These are phyloP conservation scores for Fraxinus albicans DNA, from an alignment of 305 asterid genomes.

Conservation along the genomic window DNA sequence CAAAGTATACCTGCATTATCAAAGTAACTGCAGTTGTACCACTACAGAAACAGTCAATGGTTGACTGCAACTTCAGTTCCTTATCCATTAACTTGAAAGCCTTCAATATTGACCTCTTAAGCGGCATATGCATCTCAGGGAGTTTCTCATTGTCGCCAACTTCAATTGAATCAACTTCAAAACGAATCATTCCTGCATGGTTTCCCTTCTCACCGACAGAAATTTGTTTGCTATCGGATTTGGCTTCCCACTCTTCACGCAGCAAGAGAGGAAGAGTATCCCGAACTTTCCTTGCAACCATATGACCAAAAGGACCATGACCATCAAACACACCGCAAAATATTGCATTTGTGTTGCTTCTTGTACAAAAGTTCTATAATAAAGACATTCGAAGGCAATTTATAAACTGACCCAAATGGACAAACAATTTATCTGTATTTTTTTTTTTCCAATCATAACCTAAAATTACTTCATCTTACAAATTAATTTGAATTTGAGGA, in stretches of 20 bases:
- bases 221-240: constrained; percentile 24
- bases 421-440: constrained; percentile 1
- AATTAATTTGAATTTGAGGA: background rate
- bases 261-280: constrained; percentile 51
- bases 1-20: constrained; percentile 36
- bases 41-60: constrained; percentile 51
- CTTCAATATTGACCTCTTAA: constrained; percentile 40
- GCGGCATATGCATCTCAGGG: constrained; percentile 40
- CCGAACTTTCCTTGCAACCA: constrained; percentile 64
- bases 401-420: constrained; percentile 34
- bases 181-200: constrained; percentile 21
- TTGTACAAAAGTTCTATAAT: constrained; percentile 43
- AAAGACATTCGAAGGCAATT: constrained; percentile 39
- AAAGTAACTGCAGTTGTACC: constrained; percentile 49
- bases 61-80: constrained; percentile 43
- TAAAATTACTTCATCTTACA: background rate
- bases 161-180: constrained; percentile 37
- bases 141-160: constrained; percentile 34
- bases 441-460: background rate
- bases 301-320: constrained; percentile 59
- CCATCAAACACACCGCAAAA: constrained; percentile 67
- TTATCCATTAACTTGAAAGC: constrained; percentile 50
- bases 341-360: constrained; percentile 34
- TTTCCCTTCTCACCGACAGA: constrained; percentile 24
- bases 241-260: constrained; percentile 38